Evolutionary conservation across 345 rosid species (phyloP).

Genomic region (Ceriops tagal): DNA sequence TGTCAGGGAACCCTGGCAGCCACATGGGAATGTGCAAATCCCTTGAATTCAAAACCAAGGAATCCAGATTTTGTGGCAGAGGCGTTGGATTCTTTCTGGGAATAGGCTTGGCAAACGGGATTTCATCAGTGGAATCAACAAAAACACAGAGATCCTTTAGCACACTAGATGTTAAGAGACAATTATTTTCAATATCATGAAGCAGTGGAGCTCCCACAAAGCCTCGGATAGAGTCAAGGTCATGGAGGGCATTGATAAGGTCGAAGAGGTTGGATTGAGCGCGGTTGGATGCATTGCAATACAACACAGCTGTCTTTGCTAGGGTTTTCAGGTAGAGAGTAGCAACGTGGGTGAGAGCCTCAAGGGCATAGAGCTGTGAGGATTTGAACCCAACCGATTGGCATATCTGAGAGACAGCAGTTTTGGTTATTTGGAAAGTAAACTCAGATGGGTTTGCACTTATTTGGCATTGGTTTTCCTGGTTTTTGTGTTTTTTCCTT

Average conservation of each 20-base stretch:
- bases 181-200: slow-evolving; percentile 13
- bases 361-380: slow-evolving; percentile 39
- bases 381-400: slow-evolving; percentile 45
- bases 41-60: not conserved
- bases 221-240: slow-evolving; percentile 31
- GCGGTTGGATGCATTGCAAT: slow-evolving; percentile 43
- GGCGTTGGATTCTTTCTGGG: slow-evolving; percentile 16
- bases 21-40: slow-evolving; percentile 33
- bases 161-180: slow-evolving; percentile 30
- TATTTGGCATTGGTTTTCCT: not conserved
- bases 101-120: slow-evolving; percentile 56
- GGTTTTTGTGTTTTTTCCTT: slow-evolving; percentile 20
- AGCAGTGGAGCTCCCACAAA: slow-evolving; percentile 45
- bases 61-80: not conserved
- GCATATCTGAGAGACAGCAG: slow-evolving; percentile 62
- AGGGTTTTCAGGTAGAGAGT: slow-evolving; percentile 39
- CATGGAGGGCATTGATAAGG: slow-evolving; percentile 43
- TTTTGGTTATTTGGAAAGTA: slow-evolving; percentile 37
- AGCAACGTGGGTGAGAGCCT: slow-evolving; percentile 43
- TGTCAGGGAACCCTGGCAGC: slow-evolving; percentile 38
- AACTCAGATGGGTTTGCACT: slow-evolving; percentile 24
- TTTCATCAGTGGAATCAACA: slow-evolving; percentile 36
- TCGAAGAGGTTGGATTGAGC: slow-evolving; percentile 51
- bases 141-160: slow-evolving; percentile 35
- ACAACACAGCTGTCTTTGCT: slow-evolving; percentile 36